phyloP scores from a whole-genome alignment of 164 flowering plant species.

The Tetrastigma voinierianum region DNA sequence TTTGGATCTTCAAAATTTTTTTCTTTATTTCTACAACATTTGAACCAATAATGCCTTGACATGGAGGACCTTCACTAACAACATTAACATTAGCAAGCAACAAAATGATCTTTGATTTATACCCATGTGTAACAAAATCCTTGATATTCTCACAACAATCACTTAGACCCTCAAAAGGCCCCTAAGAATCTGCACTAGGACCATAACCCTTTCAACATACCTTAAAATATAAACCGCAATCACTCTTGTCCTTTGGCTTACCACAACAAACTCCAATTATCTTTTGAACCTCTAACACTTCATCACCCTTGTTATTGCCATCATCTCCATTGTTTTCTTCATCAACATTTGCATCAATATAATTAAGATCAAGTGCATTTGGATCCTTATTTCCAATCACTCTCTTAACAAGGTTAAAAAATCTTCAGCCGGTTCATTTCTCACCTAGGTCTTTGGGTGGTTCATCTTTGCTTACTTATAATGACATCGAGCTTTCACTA shows the following conservation, averaged over 20 bases:
- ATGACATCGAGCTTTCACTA: too few relatives aligned
- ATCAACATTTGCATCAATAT: background rate
- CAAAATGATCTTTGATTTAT: slow-evolving; percentile 48
- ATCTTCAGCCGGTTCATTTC: too few relatives aligned
- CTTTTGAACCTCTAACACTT: slow-evolving; percentile 63
- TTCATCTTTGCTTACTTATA: too few relatives aligned
- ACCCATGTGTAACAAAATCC: slow-evolving; percentile 54
- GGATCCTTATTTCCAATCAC: slow-evolving; percentile 20
- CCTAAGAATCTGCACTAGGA: slow-evolving; percentile 61
- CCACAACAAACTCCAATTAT: slow-evolving; percentile 61
- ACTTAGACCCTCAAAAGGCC: slow-evolving; percentile 50
- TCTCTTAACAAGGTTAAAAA: too few relatives aligned
- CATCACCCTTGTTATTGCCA: slow-evolving; percentile 1
- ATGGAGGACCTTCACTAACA: slow-evolving; percentile 95
- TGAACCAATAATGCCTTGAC: slow-evolving; percentile 90
- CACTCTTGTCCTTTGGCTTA: slow-evolving; percentile 38
- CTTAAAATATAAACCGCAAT: slow-evolving; percentile 56
- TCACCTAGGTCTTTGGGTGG: too few relatives aligned
- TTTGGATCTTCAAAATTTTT: slow-evolving; percentile 61
- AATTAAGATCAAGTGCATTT: background rate
- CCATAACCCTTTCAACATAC: slow-evolving; percentile 72
- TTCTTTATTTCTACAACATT: slow-evolving; percentile 57
- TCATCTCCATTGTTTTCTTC: slow-evolving; percentile 22
- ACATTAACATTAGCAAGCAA: slow-evolving; percentile 76
- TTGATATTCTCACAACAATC: slow-evolving; percentile 44